These are phyloP conservation scores for Aspergillus fumigatiaffinis DNA, from an alignment of 2,329 filamentous ascomycete species.

Conservation along the genomic window DNA sequence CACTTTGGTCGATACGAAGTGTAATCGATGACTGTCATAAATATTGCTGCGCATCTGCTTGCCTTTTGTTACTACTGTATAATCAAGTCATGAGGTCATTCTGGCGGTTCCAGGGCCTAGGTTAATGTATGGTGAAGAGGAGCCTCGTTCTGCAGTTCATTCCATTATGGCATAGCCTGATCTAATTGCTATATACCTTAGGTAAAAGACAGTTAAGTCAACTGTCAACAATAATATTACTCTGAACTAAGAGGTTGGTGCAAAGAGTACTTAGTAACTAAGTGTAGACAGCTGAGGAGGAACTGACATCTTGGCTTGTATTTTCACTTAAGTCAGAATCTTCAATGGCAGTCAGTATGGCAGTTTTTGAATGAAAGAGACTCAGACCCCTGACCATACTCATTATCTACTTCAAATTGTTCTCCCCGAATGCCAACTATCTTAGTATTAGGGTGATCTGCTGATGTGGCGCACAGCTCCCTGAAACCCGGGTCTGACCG, in stretches of 20 bases:
- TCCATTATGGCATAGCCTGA: not conserved
- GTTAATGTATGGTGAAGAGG: not conserved
- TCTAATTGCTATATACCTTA: not conserved
- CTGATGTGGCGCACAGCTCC: constrained; percentile 4
- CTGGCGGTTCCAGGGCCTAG: not conserved
- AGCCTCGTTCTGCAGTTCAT: not conserved
- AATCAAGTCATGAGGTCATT: not conserved
- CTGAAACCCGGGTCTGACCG: not conserved
- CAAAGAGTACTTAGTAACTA: not conserved
- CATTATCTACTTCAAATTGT: not conserved
- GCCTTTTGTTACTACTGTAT: not conserved
- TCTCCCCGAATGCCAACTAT: not conserved
- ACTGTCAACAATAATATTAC: not conserved
- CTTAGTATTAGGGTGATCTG: not conserved
- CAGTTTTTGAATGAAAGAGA: not conserved
- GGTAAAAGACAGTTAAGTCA: not conserved
- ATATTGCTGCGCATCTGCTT: not conserved
- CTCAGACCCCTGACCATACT: not conserved
- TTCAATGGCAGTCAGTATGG: too few species aligned
- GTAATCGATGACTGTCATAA: not conserved
- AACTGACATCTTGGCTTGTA: too few species aligned
- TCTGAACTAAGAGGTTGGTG: not conserved
- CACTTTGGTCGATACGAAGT: not conserved
- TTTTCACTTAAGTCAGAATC: too few species aligned
- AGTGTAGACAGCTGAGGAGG: not conserved